Evolutionary conservation across 1,284 basidiomycete genomes (phyloP).

Genomic region (Apiotrichum akiyoshidainum): DNA sequence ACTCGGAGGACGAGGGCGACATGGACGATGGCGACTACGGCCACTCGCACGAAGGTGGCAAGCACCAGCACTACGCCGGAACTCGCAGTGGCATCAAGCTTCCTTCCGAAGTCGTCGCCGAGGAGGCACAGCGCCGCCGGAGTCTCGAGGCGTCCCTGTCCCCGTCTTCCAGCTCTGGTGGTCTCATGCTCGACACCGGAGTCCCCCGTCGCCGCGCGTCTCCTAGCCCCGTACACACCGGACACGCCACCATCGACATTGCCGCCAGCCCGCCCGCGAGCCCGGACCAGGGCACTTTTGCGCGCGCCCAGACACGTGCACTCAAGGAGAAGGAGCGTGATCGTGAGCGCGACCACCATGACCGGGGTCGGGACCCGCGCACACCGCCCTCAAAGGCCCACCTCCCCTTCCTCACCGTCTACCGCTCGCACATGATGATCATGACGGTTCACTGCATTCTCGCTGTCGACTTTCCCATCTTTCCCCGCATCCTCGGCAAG

Average conservation of each 20-base stretch:
- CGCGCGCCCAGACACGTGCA: not conserved
- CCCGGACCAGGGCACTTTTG: not conserved
- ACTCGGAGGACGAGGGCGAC: slow-evolving; percentile 23
- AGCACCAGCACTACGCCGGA: slow-evolving; percentile 33
- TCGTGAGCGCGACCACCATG: not conserved
- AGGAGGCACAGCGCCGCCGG: slow-evolving; percentile 4
- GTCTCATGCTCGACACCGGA: not conserved
- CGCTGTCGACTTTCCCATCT: slow-evolving; percentile 92
- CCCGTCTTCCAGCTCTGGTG: not conserved
- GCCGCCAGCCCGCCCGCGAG: not conserved
- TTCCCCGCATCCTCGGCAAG: slow-evolving; percentile 83
- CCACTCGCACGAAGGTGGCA: slow-evolving; percentile 17
- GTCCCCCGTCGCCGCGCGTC: slow-evolving; percentile 2
- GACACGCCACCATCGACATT: slow-evolving; percentile 8
- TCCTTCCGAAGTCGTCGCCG: slow-evolving; percentile 15
- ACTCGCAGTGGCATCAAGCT: slow-evolving; percentile 18
- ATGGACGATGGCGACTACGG: slow-evolving; percentile 40
- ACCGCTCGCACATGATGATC: slow-evolving; percentile 92
- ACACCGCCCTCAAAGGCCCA: slow-evolving; percentile 3
- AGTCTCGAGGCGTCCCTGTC: not conserved
- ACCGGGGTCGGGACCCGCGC: not conserved
- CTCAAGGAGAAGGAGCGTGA: slow-evolving; percentile 7
- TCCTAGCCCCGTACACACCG: not conserved
- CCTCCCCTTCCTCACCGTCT: slow-evolving; percentile 70
- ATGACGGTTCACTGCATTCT: slow-evolving; percentile 88